Base-by-base conservation (phyloP, 208 protist species). In the Leishmania arabica region DNA sequence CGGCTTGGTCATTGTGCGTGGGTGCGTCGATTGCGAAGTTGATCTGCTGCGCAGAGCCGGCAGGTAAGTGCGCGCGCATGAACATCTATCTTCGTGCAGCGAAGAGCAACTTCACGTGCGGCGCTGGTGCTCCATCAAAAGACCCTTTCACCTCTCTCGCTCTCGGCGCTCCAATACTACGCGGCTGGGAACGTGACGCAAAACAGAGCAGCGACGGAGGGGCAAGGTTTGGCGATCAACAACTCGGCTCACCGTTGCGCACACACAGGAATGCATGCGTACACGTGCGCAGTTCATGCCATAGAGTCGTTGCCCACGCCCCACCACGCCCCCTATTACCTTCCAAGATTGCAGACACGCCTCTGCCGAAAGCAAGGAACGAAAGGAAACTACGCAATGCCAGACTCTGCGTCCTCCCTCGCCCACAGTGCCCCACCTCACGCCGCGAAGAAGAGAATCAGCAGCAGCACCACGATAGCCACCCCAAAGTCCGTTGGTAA, bases 401-500 rank as follows among this genome's bases (percentile, higher is more conserved):
- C 17, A 11, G 6, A 27, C 58, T 13, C 8, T 34, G 58, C 21
- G 37, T 1, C 2, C 5, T 70, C 65, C 21, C 34, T 70, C 37
- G 13, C 65, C 34, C 17, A 13, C 3, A 31, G 42, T 37, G 45
- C 9, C 45, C n/a, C 45, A 34, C 5, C 5, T 64, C 31, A 75
- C 85, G 89, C 47, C 56, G 90, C 34, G 78, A 95, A 58, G 64
- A 86, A 92, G n/a, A 93, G 75, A 8, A 96, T 71, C 34, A 96
- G 69, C 17, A 92, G 15, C 40, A 94, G 70, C 66, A 95, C 81
- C 24, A 92, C 58, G 40, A 91, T 82, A 0, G 91, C 93, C 1
- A 88, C 90, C 8, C 51, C 84, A 79, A 93, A 90, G 80, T 96
- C 93, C 2, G 93, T 95, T 8, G 91, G 84, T 21, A 91, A 72